These are phyloP conservation scores for Tricholoma sp. DNA, from an alignment of 768 basidiomycete genomes.

Conservation along the genomic window DNA sequence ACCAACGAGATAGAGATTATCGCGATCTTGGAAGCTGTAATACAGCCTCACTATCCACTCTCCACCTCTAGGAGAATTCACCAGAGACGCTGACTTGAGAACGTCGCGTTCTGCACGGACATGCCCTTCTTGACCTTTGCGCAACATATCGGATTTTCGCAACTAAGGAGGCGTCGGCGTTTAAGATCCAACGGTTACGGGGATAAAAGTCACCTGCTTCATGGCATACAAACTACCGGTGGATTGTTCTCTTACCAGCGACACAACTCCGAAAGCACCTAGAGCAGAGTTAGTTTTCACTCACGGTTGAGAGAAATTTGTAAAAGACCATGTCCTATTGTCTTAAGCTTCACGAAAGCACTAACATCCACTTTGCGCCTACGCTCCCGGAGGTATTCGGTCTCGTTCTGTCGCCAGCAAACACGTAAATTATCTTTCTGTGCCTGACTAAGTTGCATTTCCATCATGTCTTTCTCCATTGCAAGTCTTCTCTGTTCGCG, in stretches of 20 bases:
- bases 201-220: conserved; percentile 70
- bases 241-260: conserved; percentile 78
- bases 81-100: conserved; percentile 82
- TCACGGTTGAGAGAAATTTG: conserved; percentile 12
- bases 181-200: conserved; percentile 13
- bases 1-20: conserved; percentile 89
- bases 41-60: conserved; percentile 93
- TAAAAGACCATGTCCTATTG: conserved; percentile 82
- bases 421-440: conserved; percentile 70
- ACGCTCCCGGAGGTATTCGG: conserved; percentile 80
- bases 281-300: conserved; percentile 18
- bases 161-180: conserved; percentile 39
- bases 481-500: conserved; percentile 80
- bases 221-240: conserved; percentile 86
- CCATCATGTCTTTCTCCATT: conserved; percentile 83
- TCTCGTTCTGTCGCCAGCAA: conserved; percentile 85
- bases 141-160: conserved; percentile 88
- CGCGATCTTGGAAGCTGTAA: conserved; percentile 94
- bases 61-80: conserved; percentile 65
- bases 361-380: conserved; percentile 78
- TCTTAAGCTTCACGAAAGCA: conserved; percentile 86
- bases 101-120: conserved; percentile 94
- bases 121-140: conserved; percentile 96
- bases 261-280: conserved; percentile 97
- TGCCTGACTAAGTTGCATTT: conserved; percentile 61